Conservation (phyloP, 306 rosid genomes). For the Castanea crenata region DNA sequence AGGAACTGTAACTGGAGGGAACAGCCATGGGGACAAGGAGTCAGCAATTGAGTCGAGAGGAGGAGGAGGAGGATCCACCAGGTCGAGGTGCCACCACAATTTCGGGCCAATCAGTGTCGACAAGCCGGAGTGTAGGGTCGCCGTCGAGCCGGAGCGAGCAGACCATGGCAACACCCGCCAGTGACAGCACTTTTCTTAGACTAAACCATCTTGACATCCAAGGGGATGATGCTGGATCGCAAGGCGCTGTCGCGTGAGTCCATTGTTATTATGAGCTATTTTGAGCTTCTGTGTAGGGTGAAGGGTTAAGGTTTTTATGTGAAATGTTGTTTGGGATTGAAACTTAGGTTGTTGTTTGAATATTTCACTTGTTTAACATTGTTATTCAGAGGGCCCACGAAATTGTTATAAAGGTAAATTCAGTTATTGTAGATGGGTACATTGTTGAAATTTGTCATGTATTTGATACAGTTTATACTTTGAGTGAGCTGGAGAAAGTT, state of each 20-base stretch:
- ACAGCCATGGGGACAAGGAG: slow-evolving; percentile 65
- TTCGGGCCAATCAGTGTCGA: slow-evolving; percentile 81
- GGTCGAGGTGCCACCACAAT: slow-evolving; percentile 46
- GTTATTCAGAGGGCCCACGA: background rate
- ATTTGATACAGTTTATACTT: background rate
- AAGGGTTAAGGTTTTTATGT: background rate
- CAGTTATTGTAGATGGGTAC: background rate
- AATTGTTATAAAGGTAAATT: background rate
- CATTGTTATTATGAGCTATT: background rate
- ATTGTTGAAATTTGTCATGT: background rate
- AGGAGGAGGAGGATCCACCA: slow-evolving; percentile 62
- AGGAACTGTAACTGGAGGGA: background rate
- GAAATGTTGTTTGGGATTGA: background rate
- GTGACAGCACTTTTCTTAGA: slow-evolving; percentile 58
- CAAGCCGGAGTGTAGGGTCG: slow-evolving; percentile 84
- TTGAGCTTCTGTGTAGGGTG: background rate
- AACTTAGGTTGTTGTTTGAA: background rate
- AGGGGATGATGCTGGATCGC: slow-evolving; percentile 85
- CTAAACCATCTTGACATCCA: slow-evolving; percentile 68
- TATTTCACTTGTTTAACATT: background rate
- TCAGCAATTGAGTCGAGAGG: slow-evolving; percentile 53
- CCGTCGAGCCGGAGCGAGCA: slow-evolving; percentile 95
- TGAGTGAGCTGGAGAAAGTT: background rate
- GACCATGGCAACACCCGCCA: slow-evolving; percentile 79
- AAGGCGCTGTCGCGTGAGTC: slow-evolving; percentile 70